phyloP scores from a whole-genome alignment of 2,329 filamentous ascomycete genomes.

The Lomentospora prolificans region DNA sequence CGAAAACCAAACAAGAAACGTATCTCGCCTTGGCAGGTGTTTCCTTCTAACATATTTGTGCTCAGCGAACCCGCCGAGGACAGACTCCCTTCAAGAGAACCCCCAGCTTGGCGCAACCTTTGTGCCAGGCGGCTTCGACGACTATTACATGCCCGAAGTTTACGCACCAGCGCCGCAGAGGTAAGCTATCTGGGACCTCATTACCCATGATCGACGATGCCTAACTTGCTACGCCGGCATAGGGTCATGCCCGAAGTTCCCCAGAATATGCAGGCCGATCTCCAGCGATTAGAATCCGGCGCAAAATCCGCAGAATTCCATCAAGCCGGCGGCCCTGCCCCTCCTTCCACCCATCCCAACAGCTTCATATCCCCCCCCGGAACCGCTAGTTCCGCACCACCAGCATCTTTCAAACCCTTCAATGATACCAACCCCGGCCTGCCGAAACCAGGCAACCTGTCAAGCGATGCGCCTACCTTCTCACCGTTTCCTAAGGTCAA shows the following conservation, averaged over 20 bases:
- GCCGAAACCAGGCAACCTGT: conserved; percentile 32
- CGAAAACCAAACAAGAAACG: no score
- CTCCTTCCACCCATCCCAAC: background rate
- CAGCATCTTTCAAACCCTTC: conserved; percentile 28
- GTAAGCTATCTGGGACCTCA: conserved; percentile 30
- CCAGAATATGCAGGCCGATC: conserved; percentile 90
- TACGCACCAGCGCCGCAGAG: conserved; percentile 47
- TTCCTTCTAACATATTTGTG: background rate
- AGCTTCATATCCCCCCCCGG: background rate
- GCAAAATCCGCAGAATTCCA: conserved; percentile 41
- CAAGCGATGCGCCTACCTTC: conserved; percentile 58
- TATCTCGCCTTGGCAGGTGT: no score
- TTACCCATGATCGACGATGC: no score
- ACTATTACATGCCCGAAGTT: conserved; percentile 53
- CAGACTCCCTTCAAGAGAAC: background rate
- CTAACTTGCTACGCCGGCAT: conserved; percentile 15
- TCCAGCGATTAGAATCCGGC: conserved; percentile 83
- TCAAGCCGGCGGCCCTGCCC: conserved; percentile 9
- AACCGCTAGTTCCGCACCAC: conserved; percentile 16
- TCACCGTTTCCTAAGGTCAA: conserved; percentile 84
- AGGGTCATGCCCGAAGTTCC: conserved; percentile 94
- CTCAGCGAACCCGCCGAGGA: background rate
- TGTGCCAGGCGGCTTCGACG: conserved; percentile 47
- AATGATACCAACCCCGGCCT: conserved; percentile 26
- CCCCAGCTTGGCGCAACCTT: conserved; percentile 41